Conservation (phyloP, 805 yeast species). For the Wickerhamomyces hampshirensis region DNA sequence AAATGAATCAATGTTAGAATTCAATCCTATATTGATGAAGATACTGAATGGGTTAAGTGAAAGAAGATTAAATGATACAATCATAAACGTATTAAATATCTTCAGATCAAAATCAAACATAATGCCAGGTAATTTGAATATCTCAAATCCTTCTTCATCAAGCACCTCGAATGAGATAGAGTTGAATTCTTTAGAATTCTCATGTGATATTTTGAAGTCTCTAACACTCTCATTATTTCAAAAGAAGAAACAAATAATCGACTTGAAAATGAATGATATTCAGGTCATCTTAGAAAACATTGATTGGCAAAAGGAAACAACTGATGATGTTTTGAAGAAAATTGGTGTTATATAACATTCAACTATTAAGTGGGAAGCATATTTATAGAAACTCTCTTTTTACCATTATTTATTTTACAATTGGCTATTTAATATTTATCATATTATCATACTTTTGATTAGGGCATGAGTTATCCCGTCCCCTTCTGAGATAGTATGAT, state of each 20-base stretch:
- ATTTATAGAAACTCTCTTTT: not conserved
- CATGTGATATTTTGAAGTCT: not conserved
- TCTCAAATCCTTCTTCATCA: no score
- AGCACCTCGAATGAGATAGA: not conserved
- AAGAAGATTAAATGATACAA: not conserved
- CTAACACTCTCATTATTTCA: not conserved
- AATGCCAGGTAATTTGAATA: not conserved
- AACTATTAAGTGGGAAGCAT: no score
- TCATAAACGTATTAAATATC: not conserved
- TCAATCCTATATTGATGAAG: constrained; percentile 7
- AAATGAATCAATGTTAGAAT: constrained; percentile 13
- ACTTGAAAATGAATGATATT: constrained; percentile 18
- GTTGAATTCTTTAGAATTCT: no score
- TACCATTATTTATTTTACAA: not conserved
- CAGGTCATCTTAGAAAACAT: constrained; percentile 27
- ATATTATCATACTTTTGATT: no score
- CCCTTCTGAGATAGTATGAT: no score
- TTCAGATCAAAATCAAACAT: not conserved
- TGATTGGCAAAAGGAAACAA: constrained; percentile 29
- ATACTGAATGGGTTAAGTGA: no score
- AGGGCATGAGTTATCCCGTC: no score
- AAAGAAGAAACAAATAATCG: not conserved
- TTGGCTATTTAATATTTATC: constrained; percentile 1
- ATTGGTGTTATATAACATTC: constrained; percentile 25
- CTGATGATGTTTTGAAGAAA: constrained; percentile 31